phyloP scores from a whole-genome alignment of 352 stramenopile species.

The Pythium utonaiense region DNA sequence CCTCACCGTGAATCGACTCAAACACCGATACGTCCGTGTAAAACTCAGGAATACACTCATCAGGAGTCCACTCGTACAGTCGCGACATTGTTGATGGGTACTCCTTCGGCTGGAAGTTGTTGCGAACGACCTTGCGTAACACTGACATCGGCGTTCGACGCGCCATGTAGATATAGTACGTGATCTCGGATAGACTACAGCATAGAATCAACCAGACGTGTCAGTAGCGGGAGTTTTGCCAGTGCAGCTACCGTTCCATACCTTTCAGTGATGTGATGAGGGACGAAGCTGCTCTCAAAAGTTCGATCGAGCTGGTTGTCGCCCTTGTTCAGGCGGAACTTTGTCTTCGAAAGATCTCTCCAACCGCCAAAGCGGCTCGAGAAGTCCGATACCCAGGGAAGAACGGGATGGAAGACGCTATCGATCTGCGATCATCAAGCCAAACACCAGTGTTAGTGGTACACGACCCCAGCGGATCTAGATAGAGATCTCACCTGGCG shows the following conservation, averaged over 20 bases:
- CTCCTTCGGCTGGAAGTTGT: slow-evolving; percentile 92
- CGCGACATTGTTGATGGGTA: slow-evolving; percentile 89
- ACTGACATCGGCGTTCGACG: slow-evolving; percentile 85
- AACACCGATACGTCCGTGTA: slow-evolving; percentile 89
- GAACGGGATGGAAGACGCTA: slow-evolving; percentile 86
- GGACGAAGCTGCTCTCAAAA: slow-evolving; percentile 79
- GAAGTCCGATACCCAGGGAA: slow-evolving; percentile 97
- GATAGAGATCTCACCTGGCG: slow-evolving; percentile 41
- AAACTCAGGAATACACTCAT: slow-evolving; percentile 96
- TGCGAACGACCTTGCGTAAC: slow-evolving; percentile 84
- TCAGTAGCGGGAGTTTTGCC: neutral
- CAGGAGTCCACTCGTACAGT: slow-evolving; percentile 93
- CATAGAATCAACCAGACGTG: neutral
- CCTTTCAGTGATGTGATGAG: slow-evolving; percentile 94
- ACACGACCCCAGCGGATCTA: too few species aligned
- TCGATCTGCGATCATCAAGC: slow-evolving; percentile 36
- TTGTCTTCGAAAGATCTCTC: slow-evolving; percentile 90
- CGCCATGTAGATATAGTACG: slow-evolving; percentile 95
- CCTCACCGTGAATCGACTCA: slow-evolving; percentile 61
- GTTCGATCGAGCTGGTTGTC: slow-evolving; percentile 90
- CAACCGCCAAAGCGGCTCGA: slow-evolving; percentile 48
- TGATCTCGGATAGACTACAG: slow-evolving; percentile 89
- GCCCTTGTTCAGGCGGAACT: slow-evolving; percentile 95
- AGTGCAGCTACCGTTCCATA: slow-evolving; percentile 12
- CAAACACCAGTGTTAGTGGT: neutral